These are phyloP conservation scores for Actinomortierella wolfii DNA, from an alignment of 371 early-diverging fungal genomes.

Conservation along the genomic window DNA sequence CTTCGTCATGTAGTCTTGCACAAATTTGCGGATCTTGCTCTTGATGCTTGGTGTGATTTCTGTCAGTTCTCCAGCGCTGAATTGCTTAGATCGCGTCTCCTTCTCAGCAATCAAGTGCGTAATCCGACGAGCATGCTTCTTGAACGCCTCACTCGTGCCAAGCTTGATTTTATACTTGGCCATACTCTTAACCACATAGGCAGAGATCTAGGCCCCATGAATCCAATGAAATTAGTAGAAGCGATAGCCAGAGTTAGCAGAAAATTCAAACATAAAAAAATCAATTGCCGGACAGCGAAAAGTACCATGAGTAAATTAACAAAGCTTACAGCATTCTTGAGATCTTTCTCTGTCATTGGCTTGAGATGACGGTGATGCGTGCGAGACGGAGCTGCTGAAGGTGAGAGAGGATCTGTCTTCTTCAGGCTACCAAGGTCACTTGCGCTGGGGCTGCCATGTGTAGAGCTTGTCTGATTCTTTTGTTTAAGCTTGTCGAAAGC, in stretches of 20 bases:
- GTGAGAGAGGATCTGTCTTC: background rate
- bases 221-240: background rate
- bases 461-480: constrained; percentile 21
- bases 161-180: constrained; percentile 63
- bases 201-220: constrained; percentile 51
- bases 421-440: constrained; percentile 38
- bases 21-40: constrained; percentile 62
- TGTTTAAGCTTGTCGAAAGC: constrained; percentile 50
- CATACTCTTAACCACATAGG: constrained; percentile 65
- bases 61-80: constrained; percentile 50
- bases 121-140: constrained; percentile 71
- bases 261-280: no score
- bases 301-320: no score
- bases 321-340: constrained; percentile 50
- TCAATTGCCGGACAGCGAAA: no score
- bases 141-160: constrained; percentile 62
- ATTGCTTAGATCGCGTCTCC: constrained; percentile 54
- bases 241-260: no score
- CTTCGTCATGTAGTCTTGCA: constrained; percentile 53
- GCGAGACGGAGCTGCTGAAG: constrained; percentile 11
- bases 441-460: constrained; percentile 26
- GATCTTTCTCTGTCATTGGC: constrained; percentile 52
- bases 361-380: constrained; percentile 14
- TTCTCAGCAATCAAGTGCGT: constrained; percentile 66
- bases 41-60: constrained; percentile 56